Evolutionary conservation across 1,284 basidiomycete species (phyloP), one percentile per base, ranked within the genome.

Genomic region (Termitomyces sp.): DNA sequence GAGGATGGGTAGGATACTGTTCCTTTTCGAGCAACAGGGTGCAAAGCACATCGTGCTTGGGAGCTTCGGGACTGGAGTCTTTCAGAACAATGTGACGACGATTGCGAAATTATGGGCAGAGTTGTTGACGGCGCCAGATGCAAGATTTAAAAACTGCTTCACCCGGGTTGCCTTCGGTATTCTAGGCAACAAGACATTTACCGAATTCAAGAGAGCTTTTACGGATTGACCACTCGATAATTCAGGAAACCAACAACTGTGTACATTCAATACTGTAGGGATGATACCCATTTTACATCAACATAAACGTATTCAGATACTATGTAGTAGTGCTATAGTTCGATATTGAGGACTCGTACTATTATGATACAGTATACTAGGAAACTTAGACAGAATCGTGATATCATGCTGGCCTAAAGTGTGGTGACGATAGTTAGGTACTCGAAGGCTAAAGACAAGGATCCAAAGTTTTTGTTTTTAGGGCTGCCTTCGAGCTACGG

Each of bases 1-100:
- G 65, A 75, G 87, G 34, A 88, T 89, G 81, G 80, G 70, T 1
- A 73, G 87, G 40, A 73, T 88, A 42, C 67, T 90, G 17, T 80
- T 70, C 56, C 67, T 88, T 26, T 85, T 88, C 62, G 80, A 88
- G 67, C 72, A 71, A 48, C 73, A 80, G 61, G 80, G 81, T n/a
- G 78, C 77, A 12, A 73, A 70, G 60, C 75, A 81, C 60, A 61
- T 89, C 52, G 82, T 90, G 0, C 69, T 90, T 36, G 88, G 88
- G 31, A 83, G 83, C 58, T 90, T 88, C 67, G 88, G 87, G 8
- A 90, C 87, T 1, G 87, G 87, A 2, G 86, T 85, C 3, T 90
- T 89, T 67, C 72, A 73, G 58, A 90, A 89, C 64, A 71, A 76
- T 39, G 78, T 88, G 17, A 66, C 68, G 49, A 68, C 73, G 52